Evolutionary conservation across 2,329 filamentous ascomycete species (phyloP), one percentile per base, ranked within the genome.

Genomic region (Nemania bipapillata): DNA sequence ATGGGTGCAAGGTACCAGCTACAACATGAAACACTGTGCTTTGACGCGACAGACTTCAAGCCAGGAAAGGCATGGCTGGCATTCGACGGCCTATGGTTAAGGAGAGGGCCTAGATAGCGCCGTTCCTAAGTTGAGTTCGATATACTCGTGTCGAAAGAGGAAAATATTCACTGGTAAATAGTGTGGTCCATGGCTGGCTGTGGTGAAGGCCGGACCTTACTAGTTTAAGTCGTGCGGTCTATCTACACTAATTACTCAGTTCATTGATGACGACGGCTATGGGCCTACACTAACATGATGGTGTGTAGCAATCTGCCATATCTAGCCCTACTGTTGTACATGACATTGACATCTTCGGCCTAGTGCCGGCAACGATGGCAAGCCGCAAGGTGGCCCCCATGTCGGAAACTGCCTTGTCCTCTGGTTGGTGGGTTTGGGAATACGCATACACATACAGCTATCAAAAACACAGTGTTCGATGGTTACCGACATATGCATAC

Each of bases 191-290:
- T 45, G 40, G 40, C 40, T 20, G 17, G 40, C 40, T 45, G 40
- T 45, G 40, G 40, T 45, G n/a, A 20, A 24, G 12, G 30, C 26
- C 49, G 59, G 35, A 45, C 17, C 30, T 62, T 62, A 62, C 59
- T 45, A 20, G 17, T 45, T 54, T 50, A 9, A n/a, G 59, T 62
- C 49, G 17, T 45, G 26, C 11, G 20, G 7, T 40, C 32, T 40
- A 30, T 12, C 30, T 17, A 5, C 17, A n/a, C n/a, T n/a, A n/a
- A n/a, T 17, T 20, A n/a, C 8, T 45, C 17, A 45, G n/a, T 20
- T 42, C 37, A 11, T n/a, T 45, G 17, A 45, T 8, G 15, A 45
- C 40, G 40, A 45, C 40, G 40, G 40, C 6, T 45, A 45, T n/a
- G 40, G 15, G 17, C 8, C 40, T 20, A n/a, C n/a, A n/a, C n/a